phyloP scores from a whole-genome alignment of 768 basidiomycete species.

The Leccinum sublutescens region DNA sequence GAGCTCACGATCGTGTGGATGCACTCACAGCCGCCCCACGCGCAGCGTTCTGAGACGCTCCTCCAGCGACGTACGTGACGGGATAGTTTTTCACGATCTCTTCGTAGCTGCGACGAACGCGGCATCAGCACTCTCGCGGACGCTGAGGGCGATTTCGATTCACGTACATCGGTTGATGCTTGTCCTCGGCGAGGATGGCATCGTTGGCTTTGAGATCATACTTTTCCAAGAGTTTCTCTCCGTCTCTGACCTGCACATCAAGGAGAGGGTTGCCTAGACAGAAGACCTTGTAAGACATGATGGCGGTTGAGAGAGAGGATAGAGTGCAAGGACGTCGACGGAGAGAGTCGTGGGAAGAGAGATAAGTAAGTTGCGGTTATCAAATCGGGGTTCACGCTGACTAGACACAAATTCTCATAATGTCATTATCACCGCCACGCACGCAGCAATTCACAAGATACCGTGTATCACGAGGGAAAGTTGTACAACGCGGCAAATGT shows the following conservation, averaged over 20 bases:
- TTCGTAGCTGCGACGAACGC: slow-evolving; percentile 62
- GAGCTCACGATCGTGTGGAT: not conserved
- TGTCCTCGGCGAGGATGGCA: slow-evolving; percentile 90
- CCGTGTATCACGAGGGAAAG: not conserved
- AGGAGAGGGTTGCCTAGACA: slow-evolving; percentile 95
- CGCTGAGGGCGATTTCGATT: not conserved
- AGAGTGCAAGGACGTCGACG: slow-evolving; percentile 13
- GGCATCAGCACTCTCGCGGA: not conserved
- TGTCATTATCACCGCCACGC: not conserved
- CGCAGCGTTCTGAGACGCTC: slow-evolving; percentile 95
- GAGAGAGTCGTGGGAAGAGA: slow-evolving; percentile 13
- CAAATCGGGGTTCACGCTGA: not conserved
- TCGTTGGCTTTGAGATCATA: slow-evolving; percentile 93
- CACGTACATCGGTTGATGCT: slow-evolving; percentile 78
- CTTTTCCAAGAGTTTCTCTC: slow-evolving; percentile 82
- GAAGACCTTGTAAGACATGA: slow-evolving; percentile 69
- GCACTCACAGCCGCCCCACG: slow-evolving; percentile 87
- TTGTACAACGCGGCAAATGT: not conserved
- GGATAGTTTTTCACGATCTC: slow-evolving; percentile 75
- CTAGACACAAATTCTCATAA: not conserved
- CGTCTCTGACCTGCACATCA: slow-evolving; percentile 90
- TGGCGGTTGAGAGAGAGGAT: slow-evolving; percentile 30
- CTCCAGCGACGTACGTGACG: slow-evolving; percentile 92
- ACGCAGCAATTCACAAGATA: not conserved
- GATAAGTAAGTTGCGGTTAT: not conserved